These are phyloP conservation scores for Colletotrichum higginsianum DNA, from an alignment of 2,329 filamentous ascomycete genomes.

Conservation along the genomic window DNA sequence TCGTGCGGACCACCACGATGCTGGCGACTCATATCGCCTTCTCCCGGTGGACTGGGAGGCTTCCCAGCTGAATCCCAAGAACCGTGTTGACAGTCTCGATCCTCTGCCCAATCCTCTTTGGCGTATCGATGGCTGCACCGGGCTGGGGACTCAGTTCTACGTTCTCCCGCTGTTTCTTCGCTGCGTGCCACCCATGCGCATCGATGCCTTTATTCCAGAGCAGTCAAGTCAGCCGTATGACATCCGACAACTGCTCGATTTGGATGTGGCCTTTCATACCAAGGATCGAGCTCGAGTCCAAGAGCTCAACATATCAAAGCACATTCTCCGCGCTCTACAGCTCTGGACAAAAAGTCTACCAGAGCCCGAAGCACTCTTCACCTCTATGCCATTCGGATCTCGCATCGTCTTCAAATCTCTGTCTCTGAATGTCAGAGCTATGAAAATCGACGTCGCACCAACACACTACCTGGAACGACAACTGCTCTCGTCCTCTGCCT, in stretches of 20 bases:
- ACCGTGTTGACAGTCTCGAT: conserved; percentile 71
- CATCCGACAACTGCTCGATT: conserved; percentile 63
- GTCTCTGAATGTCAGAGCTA: conserved; percentile 61
- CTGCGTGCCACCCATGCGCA: conserved; percentile 64
- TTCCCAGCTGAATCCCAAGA: conserved; percentile 72
- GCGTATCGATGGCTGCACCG: conserved; percentile 72
- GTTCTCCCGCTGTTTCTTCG: conserved; percentile 67
- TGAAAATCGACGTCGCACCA: conserved; percentile 62
- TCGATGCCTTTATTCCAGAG: conserved; percentile 72
- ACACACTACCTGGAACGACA: conserved; percentile 69
- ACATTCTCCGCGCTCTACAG: conserved; percentile 69
- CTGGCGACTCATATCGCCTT: conserved; percentile 10
- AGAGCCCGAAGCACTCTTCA: conserved; percentile 56
- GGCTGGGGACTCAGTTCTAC: conserved; percentile 71
- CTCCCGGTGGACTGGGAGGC: conserved; percentile 56
- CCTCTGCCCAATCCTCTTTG: conserved; percentile 62
- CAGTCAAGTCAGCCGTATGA: conserved; percentile 57
- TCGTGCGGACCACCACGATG: neutral
- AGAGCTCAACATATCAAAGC: conserved; percentile 65
- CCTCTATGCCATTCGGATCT: conserved; percentile 69
- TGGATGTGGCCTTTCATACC: conserved; percentile 69
- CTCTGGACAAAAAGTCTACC: conserved; percentile 59
- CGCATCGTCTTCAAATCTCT: conserved; percentile 69
- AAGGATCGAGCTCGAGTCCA: conserved; percentile 64
- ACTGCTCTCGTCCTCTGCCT: conserved; percentile 59